A percentile compares a stretch with the other conserved stretches of the same genome.
Conservation (phyloP, 257 asterid genomes). For the Paraleonurus japonicus region DNA sequence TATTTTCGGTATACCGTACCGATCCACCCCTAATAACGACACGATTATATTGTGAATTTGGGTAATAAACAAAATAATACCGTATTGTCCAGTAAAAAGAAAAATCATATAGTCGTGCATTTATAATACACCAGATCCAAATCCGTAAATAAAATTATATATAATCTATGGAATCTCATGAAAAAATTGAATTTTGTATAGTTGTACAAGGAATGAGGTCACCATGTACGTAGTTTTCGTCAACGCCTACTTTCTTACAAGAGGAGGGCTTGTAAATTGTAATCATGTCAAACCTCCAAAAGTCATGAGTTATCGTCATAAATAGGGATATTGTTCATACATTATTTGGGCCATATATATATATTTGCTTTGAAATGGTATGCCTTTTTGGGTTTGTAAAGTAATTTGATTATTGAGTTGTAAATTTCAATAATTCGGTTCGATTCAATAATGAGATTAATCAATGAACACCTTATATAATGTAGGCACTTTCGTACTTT, state of each 20-base stretch:
- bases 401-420: background rate
- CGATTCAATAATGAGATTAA: background rate
- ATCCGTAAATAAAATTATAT: no score
- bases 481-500: no score
- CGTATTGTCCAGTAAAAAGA: no score
- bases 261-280: conserved; percentile 14
- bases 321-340: background rate
- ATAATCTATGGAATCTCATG: conserved; percentile 23
- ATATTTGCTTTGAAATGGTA: background rate
- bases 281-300: conserved; percentile 18
- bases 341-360: background rate
- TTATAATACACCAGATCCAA: no score
- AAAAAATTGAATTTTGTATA: background rate
- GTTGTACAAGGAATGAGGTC: conserved; percentile 28
- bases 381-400: background rate
- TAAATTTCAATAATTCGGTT: background rate
- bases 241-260: conserved; percentile 30
- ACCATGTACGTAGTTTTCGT: conserved; percentile 14
- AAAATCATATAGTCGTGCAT: no score
- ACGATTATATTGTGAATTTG: no score
- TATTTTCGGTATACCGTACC: no score
- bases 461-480: background rate
- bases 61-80: no score
- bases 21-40: no score
- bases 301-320: background rate